Evolutionary conservation across 108 stramenopile species (phyloP).

Genomic region (Fistulifera pelliculosa): DNA sequence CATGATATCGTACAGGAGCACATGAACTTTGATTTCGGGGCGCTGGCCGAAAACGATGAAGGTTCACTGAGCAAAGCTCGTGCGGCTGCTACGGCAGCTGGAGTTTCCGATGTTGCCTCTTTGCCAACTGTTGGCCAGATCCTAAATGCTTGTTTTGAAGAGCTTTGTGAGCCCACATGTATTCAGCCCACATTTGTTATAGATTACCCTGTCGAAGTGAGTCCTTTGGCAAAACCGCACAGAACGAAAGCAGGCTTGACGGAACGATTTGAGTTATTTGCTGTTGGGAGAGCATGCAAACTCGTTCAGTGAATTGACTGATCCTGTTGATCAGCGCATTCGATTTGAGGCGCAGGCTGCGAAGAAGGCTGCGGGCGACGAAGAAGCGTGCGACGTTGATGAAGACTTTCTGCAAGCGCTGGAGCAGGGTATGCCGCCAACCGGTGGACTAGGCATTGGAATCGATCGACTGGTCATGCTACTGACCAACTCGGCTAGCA

Average conservation of each 20-base stretch:
- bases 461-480: conserved; percentile 98
- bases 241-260: conserved; percentile 84
- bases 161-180: conserved; percentile 89
- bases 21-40: conserved; percentile 81
- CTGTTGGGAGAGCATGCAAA: conserved; percentile 91
- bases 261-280: conserved; percentile 97
- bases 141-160: conserved; percentile 92
- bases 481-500: conserved; percentile 90
- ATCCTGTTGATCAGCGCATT: conserved; percentile 91
- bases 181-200: conserved; percentile 98
- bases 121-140: conserved; percentile 81
- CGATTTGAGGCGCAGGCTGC: conserved; percentile 95
- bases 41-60: conserved; percentile 50
- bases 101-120: conserved; percentile 60
- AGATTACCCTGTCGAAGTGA: conserved; percentile 95
- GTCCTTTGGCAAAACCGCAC: conserved; percentile 96
- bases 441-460: conserved; percentile 97
- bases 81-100: conserved; percentile 56
- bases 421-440: conserved; percentile 98
- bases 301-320: conserved; percentile 95
- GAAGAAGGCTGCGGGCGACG: conserved; percentile 91
- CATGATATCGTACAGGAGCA: conserved; percentile 91
- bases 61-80: conserved; percentile 65
- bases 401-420: conserved; percentile 94
- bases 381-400: conserved; percentile 96